A percentile compares a stretch with the other conserved stretches of the same genome.
phyloP scores from a whole-genome alignment of 1,139 yeast species.

The Komagataea norvegica region DNA sequence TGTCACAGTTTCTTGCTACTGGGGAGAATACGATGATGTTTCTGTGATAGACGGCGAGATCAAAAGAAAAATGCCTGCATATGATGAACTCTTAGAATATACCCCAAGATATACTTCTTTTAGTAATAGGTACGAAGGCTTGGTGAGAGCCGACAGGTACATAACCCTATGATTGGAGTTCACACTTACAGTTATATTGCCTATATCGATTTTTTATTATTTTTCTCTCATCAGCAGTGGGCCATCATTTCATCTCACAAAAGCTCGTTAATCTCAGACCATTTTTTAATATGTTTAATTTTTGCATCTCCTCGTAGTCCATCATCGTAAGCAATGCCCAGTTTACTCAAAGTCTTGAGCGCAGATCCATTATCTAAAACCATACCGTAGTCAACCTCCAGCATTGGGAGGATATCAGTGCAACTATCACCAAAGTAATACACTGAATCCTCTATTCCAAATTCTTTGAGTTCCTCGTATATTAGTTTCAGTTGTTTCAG shows the following conservation, averaged over 20 bases:
- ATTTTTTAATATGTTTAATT: conserved; percentile 19
- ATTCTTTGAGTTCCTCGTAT: conserved; percentile 11
- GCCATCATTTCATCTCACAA: conserved; percentile 1
- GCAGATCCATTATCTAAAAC: conserved; percentile 40
- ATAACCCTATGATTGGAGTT: conserved; percentile 20
- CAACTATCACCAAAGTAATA: conserved; percentile 64
- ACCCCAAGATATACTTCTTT: conserved; percentile 61
- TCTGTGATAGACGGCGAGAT: conserved; percentile 34
- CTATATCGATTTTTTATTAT: not conserved
- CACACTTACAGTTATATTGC: too few relatives aligned
- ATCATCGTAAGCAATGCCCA: conserved; percentile 13
- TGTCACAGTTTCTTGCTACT: conserved; percentile 56
- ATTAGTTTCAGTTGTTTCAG: conserved; percentile 29
- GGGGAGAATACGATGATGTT: conserved; percentile 63
- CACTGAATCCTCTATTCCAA: conserved; percentile 18
- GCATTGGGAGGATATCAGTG: conserved; percentile 54
- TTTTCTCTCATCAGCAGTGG: not conserved
- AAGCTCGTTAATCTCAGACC: conserved; percentile 19
- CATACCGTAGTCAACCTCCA: conserved; percentile 47
- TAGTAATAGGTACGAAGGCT: conserved; percentile 63
- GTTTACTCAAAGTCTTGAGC: conserved; percentile 16
- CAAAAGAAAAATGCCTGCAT: conserved; percentile 56
- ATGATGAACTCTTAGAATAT: conserved; percentile 58
- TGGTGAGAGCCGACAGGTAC: conserved; percentile 44
- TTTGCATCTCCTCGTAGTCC: conserved; percentile 17